Percentiles rank a stretch among this genome's conserved stretches.
phyloP scores from a whole-genome alignment of 306 rosid species.

The Boehmeria nivea region DNA sequence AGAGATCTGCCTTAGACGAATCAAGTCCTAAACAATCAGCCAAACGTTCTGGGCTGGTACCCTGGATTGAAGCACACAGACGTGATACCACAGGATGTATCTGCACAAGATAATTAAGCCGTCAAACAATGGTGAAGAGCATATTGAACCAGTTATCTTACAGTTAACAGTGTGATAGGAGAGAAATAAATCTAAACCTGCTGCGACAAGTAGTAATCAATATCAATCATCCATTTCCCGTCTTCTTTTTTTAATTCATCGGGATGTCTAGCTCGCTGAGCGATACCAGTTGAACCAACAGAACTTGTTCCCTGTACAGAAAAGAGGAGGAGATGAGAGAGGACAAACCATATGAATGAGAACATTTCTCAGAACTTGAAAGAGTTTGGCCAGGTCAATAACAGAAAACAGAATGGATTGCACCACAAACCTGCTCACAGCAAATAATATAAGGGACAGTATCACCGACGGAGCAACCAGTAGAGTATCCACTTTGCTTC shows the following conservation, averaged over 20 bases:
- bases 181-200: slow-evolving; percentile 48
- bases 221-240: slow-evolving; percentile 93
- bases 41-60: slow-evolving; percentile 88
- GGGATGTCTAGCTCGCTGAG: slow-evolving; percentile 97
- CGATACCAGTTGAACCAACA: slow-evolving; percentile 54
- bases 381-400: slow-evolving; percentile 13
- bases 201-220: slow-evolving; percentile 86
- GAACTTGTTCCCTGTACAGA: slow-evolving; percentile 62
- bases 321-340: slow-evolving; percentile 7
- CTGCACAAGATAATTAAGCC: slow-evolving; percentile 34
- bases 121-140: slow-evolving; percentile 19
- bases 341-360: slow-evolving; percentile 8
- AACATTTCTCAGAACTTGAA: slow-evolving; percentile 20
- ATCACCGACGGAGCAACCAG: slow-evolving; percentile 88
- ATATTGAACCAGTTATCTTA: slow-evolving; percentile 1
- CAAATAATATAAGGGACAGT: slow-evolving; percentile 88
- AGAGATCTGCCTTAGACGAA: slow-evolving; percentile 62
- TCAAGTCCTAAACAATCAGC: slow-evolving; percentile 96
- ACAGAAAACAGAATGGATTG: slow-evolving; percentile 7
- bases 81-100: slow-evolving; percentile 97
- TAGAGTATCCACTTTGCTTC: slow-evolving; percentile 79
- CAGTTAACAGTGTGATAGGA: slow-evolving; percentile 6
- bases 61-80: slow-evolving; percentile 92
- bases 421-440: slow-evolving; percentile 72
- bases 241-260: slow-evolving; percentile 90